Evolutionary conservation across 2,329 filamentous ascomycete genomes (phyloP), one percentile per base, ranked within the genome.

Genomic region (Graphilbum fragrans): DNA sequence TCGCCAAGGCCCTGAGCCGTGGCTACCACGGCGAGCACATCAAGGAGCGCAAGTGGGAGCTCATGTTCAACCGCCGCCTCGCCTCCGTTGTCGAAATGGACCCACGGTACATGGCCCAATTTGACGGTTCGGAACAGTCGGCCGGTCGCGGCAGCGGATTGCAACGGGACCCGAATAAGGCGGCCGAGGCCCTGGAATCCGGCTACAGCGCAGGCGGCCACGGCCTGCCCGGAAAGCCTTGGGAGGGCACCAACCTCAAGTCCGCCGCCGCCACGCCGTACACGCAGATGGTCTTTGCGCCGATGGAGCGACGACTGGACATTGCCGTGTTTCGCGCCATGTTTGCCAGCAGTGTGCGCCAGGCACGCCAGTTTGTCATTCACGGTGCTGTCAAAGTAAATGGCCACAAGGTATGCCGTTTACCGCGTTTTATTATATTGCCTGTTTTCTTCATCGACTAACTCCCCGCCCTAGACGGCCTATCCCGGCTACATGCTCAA

Each of bases 331-430:
- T 93, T 69, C 74, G 92, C 39, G 82, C 92, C 31, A 63, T 98
- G 60, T 98, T 98, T 62, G 88, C 92, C 34, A 94, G 86, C 62
- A 95, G 87, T 62, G 77, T 85, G 29, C 74, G 88, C 50, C 92
- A 98, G 63, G 93, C 93, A 14, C 78, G 90, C 51, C 90, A 96
- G 53, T 94, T 96, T 56, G 85, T 93, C 44, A 76, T 94, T 22
- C 92, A 98, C 61, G 92, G 92, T 22, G 79, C 79, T 45, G 92
- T 98, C 47, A 94, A 80, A 55, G 92, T 98, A 57, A 98, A 98
- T 66, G 92, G 92, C 48, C 87, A 94, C 64, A 88, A 87, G 77
- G 88, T 93, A 61, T 27, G 3, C 33, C n/a, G 31, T 27, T 18
- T 27, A 22, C 14, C 7, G 23, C 12, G 7, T 14, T 20, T 27